These are phyloP conservation scores for Fusarium haematococcum DNA, from an alignment of 2,329 filamentous ascomycete genomes.

Conservation along the genomic window DNA sequence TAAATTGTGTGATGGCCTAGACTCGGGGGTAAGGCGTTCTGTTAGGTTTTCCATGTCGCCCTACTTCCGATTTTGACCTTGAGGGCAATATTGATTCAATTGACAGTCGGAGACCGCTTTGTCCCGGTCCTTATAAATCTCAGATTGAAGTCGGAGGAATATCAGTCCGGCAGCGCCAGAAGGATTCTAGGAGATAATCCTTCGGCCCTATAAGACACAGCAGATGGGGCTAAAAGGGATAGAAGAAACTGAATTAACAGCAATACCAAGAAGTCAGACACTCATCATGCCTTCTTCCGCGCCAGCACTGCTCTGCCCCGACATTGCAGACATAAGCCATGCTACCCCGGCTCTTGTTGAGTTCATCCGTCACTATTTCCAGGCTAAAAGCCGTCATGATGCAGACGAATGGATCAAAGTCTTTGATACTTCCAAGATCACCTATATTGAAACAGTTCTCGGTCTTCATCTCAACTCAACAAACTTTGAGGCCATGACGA, in stretches of 20 bases:
- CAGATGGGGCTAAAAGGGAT: background rate
- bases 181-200: background rate
- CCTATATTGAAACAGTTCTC: background rate
- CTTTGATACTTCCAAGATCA: background rate
- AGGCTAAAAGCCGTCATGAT: background rate
- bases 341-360: background rate
- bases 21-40: background rate
- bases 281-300: background rate
- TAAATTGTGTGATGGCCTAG: background rate
- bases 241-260: background rate
- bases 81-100: background rate
- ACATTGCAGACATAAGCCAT: background rate
- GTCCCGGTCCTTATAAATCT: background rate
- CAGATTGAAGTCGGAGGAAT: background rate
- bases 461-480: background rate
- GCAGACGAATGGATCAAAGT: background rate
- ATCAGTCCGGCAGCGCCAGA: background rate
- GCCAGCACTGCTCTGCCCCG: background rate
- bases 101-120: background rate
- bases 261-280: background rate
- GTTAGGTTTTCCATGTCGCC: background rate
- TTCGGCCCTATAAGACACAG: background rate
- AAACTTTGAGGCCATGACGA: background rate
- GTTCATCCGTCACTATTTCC: background rate
- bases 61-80: background rate